A percentile compares a stretch with the other conserved stretches of the same genome.
phyloP scores from a whole-genome alignment of 2,329 filamentous ascomycete species.

The Colletotrichum simmondsii region DNA sequence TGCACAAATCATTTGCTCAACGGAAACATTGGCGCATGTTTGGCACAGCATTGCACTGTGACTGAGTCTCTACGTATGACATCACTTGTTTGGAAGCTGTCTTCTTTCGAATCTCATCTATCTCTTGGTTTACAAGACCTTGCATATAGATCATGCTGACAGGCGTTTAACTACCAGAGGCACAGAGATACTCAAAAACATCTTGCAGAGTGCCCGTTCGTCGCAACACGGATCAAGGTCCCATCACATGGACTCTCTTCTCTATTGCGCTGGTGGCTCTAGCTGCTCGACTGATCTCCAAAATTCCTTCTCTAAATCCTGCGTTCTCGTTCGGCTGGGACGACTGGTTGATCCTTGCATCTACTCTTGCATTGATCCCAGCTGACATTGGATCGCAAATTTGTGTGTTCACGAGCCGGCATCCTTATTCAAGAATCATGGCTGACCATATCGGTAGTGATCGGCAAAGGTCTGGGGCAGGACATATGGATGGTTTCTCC shows the following conservation, averaged over 20 bases:
- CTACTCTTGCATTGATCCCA: not conserved
- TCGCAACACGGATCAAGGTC: not conserved
- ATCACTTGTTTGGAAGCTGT: not conserved
- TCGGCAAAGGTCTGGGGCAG: slow-evolving; percentile 1
- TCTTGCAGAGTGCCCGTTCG: slow-evolving; percentile 11
- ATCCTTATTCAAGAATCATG: not conserved
- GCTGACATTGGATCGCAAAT: slow-evolving; percentile 10
- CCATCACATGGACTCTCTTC: slow-evolving; percentile 17
- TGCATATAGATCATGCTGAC: not conserved
- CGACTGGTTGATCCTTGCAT: slow-evolving; percentile 11
- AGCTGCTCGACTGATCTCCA: not conserved
- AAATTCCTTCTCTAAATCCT: not conserved
- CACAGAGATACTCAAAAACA: slow-evolving; percentile 11
- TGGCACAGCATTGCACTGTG: slow-evolving; percentile 17
- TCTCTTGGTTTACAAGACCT: not conserved
- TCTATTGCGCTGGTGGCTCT: slow-evolving; percentile 2
- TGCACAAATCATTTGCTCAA: slow-evolving; percentile 14
- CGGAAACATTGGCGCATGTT: not conserved
- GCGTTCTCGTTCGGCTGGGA: slow-evolving; percentile 14
- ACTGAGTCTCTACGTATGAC: slow-evolving; percentile 12
- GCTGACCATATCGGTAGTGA: not conserved
- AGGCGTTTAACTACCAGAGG: not conserved
- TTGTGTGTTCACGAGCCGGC: not conserved
- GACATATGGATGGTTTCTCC: slow-evolving; percentile 15
- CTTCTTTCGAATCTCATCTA: not conserved